Evolutionary conservation across 2,329 filamentous ascomycete species (phyloP).

Genomic region (Sporothrix schenckii): DNA sequence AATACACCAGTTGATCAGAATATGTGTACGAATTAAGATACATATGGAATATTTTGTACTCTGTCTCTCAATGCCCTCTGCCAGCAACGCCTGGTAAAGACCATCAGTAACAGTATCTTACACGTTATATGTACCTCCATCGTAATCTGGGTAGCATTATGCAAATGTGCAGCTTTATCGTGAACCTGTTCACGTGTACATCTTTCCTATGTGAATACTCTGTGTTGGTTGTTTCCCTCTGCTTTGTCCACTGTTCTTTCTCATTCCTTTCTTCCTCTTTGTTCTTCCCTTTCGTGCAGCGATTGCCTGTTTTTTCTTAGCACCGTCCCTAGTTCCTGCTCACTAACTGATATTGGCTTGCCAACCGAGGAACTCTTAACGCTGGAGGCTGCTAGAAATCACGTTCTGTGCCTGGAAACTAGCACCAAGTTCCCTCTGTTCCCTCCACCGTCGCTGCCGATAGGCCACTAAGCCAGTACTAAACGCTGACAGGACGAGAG

Average conservation of each 20-base stretch:
- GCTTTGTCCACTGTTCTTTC: not conserved
- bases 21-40: no score
- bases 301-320: not conserved
- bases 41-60: not conserved
- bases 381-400: not conserved
- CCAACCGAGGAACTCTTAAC: constrained; percentile 9
- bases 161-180: not conserved
- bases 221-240: no score
- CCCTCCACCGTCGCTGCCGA: not conserved
- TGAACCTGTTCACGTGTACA: not conserved
- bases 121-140: no score
- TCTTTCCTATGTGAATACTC: not conserved
- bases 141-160: not conserved
- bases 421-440: not conserved
- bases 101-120: no score
- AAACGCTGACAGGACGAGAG: not conserved
- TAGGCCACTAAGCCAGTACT: no score
- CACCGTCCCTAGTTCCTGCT: not conserved
- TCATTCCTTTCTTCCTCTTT: not conserved
- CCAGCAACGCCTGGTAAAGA: no score
- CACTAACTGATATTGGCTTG: not conserved
- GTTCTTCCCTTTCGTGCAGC: not conserved
- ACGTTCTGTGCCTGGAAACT: not conserved
- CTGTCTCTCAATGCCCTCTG: not conserved
- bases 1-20: no score